Evolutionary conservation across 495 filamentous ascomycete genomes (phyloP).

Genomic region (Entonaema liquescens): DNA sequence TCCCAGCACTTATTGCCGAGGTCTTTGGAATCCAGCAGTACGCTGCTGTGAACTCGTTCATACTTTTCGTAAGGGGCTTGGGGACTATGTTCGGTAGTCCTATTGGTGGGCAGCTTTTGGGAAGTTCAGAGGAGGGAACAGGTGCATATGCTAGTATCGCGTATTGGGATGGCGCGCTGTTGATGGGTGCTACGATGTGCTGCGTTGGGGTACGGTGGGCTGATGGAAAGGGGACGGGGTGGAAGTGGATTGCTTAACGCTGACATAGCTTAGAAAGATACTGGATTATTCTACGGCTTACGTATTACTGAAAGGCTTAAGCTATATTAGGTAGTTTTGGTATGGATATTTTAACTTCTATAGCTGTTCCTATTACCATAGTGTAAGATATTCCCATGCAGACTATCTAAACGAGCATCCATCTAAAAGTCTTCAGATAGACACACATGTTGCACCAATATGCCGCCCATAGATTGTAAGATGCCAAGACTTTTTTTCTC

Average conservation of each 20-base stretch:
- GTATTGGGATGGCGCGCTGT: slow-evolving; percentile 50
- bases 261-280: neutral
- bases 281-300: too few relatives aligned
- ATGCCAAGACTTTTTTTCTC: too few relatives aligned
- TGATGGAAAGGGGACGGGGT: slow-evolving; percentile 48
- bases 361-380: too few relatives aligned
- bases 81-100: slow-evolving; percentile 65
- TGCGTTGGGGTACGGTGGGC: slow-evolving; percentile 51
- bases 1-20: slow-evolving; percentile 61
- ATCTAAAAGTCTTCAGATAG: too few relatives aligned
- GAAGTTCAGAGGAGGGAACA: slow-evolving; percentile 34
- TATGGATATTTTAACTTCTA: too few relatives aligned
- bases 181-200: slow-evolving; percentile 46
- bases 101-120: slow-evolving; percentile 54
- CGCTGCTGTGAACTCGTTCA: slow-evolving; percentile 65
- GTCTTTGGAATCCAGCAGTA: slow-evolving; percentile 67
- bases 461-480: too few relatives aligned
- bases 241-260: slow-evolving; percentile 47
- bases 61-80: slow-evolving; percentile 64
- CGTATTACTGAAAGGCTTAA: neutral
- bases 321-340: too few relatives aligned
- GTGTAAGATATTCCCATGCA: too few relatives aligned
- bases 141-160: slow-evolving; percentile 44
- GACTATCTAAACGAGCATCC: too few relatives aligned
- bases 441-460: too few relatives aligned